These are phyloP conservation scores for Termitomyces sp. DNA, from an alignment of 768 basidiomycete species.

Conservation along the genomic window DNA sequence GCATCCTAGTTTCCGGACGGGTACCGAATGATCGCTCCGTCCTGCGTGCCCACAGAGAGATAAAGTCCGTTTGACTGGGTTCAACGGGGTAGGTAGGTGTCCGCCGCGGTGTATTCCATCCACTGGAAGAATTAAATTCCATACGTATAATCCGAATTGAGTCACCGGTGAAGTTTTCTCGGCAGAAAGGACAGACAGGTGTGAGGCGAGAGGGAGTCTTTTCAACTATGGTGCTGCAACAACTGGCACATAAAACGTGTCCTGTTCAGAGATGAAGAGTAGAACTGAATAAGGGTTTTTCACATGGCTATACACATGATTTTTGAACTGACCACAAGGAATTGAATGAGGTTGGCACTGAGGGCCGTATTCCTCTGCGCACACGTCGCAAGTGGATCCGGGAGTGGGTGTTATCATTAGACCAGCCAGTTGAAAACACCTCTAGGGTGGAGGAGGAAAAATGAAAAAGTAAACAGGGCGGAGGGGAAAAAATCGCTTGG, in stretches of 20 bases:
- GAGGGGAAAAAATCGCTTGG: conserved; percentile 40
- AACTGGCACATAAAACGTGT: conserved; percentile 73
- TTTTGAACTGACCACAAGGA: conserved; percentile 60
- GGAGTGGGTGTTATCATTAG: conserved; percentile 78
- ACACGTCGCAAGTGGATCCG: conserved; percentile 84
- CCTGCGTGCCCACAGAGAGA: conserved; percentile 35
- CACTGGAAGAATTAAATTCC: conserved; percentile 58
- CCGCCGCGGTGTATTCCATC: conserved; percentile 63
- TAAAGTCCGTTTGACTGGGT: conserved; percentile 38
- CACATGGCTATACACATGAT: conserved; percentile 13
- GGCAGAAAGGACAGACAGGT: conserved; percentile 84
- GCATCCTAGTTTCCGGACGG: conserved; percentile 52
- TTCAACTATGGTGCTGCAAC: conserved; percentile 77
- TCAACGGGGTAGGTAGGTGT: conserved; percentile 35
- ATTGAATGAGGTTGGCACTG: conserved; percentile 74
- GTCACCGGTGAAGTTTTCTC: conserved; percentile 64
- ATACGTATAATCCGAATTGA: conserved; percentile 72
- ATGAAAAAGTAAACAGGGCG: conserved; percentile 34
- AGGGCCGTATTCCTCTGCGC: conserved; percentile 79
- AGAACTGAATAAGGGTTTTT: conserved; percentile 21
- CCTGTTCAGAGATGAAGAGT: conserved; percentile 35
- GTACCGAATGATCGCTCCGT: conserved; percentile 39
- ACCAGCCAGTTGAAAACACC: conserved; percentile 38
- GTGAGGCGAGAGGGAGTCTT: conserved; percentile 65
- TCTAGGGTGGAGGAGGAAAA: conserved; percentile 32